phyloP scores from a whole-genome alignment of 805 yeast genomes.

The Myxozyma monticola region DNA sequence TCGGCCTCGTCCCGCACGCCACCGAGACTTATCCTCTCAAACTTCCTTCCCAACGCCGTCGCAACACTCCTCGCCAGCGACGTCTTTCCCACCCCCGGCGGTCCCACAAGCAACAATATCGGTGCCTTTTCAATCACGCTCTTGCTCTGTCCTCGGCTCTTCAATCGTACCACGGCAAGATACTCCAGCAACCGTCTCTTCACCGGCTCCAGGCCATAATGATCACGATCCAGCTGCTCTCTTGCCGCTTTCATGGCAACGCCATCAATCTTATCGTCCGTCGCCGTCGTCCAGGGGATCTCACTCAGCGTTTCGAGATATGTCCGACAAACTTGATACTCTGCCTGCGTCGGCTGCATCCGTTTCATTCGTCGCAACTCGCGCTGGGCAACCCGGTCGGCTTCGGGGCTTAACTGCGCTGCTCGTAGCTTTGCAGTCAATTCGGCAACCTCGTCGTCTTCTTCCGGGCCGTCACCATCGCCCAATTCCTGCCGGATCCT shows the following conservation, averaged over 20 bases:
- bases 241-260: conserved; percentile 54
- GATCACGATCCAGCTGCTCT: conserved; percentile 67
- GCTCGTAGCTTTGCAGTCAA: conserved; percentile 35
- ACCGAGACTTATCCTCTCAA: conserved; percentile 80
- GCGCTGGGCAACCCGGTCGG: conserved; percentile 40
- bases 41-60: conserved; percentile 64
- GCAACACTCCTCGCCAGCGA: conserved; percentile 83
- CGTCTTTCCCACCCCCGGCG: conserved; percentile 94
- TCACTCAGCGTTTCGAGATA: conserved; percentile 45
- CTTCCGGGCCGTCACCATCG: conserved; percentile 35
- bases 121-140: conserved; percentile 51
- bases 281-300: conserved; percentile 41
- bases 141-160: conserved; percentile 31
- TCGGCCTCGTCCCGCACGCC: conserved; percentile 89
- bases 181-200: conserved; percentile 77
- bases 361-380: conserved; percentile 42
- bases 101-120: conserved; percentile 78
- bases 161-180: conserved; percentile 71
- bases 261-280: conserved; percentile 32
- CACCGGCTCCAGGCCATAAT: conserved; percentile 71
- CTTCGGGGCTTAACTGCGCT: conserved; percentile 28
- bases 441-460: conserved; percentile 40
- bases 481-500: conserved; percentile 33
- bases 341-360: conserved; percentile 46
- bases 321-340: conserved; percentile 45